Evolutionary conservation across 129 eudicot genomes (phyloP).

Genomic region (Erigeron canadensis): DNA sequence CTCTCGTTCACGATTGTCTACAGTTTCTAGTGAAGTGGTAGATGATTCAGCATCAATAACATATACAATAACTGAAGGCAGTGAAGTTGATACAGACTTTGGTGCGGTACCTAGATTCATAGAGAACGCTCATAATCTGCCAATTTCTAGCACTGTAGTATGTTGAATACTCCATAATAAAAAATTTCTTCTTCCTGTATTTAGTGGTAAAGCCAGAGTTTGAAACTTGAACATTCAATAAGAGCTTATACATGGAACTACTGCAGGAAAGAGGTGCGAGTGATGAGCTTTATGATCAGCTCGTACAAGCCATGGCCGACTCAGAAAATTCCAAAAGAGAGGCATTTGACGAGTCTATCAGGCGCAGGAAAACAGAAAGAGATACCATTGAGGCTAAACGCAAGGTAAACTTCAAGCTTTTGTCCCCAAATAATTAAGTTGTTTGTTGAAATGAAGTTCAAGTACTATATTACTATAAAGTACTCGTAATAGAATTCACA

Average conservation of each 20-base stretch:
- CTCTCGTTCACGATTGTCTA: conserved; percentile 46
- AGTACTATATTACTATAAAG: too few species aligned
- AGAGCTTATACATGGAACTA: conserved; percentile 16
- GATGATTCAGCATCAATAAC: conserved; percentile 30
- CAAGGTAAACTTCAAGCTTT: conserved; percentile 48
- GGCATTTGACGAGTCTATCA: conserved; percentile 75
- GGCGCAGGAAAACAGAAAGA: conserved; percentile 80
- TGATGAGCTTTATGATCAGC: conserved; percentile 66
- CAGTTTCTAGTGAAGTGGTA: conserved; percentile 47
- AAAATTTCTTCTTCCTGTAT: neutral
- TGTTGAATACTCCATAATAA: conserved; percentile 13
- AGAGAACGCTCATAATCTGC: conserved; percentile 27
- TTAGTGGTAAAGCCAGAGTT: conserved; percentile 4
- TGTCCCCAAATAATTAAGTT: conserved; percentile 2
- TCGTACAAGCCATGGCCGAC: conserved; percentile 66
- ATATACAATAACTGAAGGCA: conserved; percentile 29
- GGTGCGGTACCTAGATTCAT: conserved; percentile 21
- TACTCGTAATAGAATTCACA: neutral
- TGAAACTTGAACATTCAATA: neutral
- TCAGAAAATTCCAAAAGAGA: conserved; percentile 62
- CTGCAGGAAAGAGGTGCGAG: conserved; percentile 55
- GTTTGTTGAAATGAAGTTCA: too few species aligned
- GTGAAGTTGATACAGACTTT: conserved; percentile 26
- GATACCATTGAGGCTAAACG: conserved; percentile 66
- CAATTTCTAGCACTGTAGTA: conserved; percentile 48